Evolutionary conservation across 495 filamentous ascomycete genomes (phyloP).

Genomic region (Aspergillus saccharolyticus): DNA sequence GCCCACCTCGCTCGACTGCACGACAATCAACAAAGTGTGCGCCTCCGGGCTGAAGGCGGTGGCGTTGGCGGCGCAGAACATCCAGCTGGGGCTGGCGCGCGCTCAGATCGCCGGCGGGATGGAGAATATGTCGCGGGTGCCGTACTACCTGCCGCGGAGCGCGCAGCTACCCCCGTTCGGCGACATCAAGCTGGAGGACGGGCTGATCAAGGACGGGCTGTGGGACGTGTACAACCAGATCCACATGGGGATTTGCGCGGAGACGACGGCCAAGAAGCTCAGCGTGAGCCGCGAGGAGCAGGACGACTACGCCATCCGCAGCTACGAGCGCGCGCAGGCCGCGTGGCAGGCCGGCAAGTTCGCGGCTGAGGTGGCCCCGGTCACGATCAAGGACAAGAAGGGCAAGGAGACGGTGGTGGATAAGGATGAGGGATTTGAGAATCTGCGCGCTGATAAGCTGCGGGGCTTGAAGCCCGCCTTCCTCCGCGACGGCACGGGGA

Average conservation of each 20-base stretch:
- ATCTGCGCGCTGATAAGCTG: slow-evolving; percentile 78
- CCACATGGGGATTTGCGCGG: slow-evolving; percentile 98
- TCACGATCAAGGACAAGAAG: slow-evolving; percentile 78
- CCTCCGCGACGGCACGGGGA: slow-evolving; percentile 73
- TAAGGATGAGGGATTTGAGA: slow-evolving; percentile 83
- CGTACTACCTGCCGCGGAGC: slow-evolving; percentile 80
- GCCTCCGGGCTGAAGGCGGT: slow-evolving; percentile 92
- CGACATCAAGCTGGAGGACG: slow-evolving; percentile 80
- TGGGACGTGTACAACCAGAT: slow-evolving; percentile 96
- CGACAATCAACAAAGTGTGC: slow-evolving; percentile 97
- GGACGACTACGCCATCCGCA: slow-evolving; percentile 83
- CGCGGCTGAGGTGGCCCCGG: slow-evolving; percentile 78
- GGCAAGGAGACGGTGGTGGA: slow-evolving; percentile 66
- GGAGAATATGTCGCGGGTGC: slow-evolving; percentile 94
- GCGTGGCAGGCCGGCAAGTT: slow-evolving; percentile 82
- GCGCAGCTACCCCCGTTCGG: slow-evolving; percentile 77
- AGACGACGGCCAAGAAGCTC: slow-evolving; percentile 87
- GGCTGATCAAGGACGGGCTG: slow-evolving; percentile 88
- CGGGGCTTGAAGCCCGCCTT: slow-evolving; percentile 87
- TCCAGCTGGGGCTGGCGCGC: slow-evolving; percentile 81
- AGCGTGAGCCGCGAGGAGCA: slow-evolving; percentile 75
- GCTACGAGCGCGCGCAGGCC: slow-evolving; percentile 79
- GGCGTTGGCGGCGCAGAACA: slow-evolving; percentile 83
- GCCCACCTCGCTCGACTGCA: slow-evolving; percentile 68
- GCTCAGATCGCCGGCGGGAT: slow-evolving; percentile 91